phyloP scores from a whole-genome alignment of 495 filamentous ascomycete species.

The Evansstolkia leycettana region DNA sequence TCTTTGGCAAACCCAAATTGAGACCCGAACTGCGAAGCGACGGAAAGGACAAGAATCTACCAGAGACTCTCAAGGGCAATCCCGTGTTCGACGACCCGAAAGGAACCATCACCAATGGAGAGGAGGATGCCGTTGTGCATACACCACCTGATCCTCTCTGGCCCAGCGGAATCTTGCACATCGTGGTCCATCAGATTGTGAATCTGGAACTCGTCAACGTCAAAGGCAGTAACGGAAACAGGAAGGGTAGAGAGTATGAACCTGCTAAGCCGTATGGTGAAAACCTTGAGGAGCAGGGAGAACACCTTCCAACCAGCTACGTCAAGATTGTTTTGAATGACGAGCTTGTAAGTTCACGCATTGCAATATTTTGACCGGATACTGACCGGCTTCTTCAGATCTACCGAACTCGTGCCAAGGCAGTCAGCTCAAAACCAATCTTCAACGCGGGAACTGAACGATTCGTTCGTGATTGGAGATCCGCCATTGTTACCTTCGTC shows the following conservation, averaged over 20 bases:
- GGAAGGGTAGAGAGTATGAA: constrained; percentile 73
- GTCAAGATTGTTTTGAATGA: constrained; percentile 88
- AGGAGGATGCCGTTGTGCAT: constrained; percentile 75
- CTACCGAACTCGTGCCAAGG: constrained; percentile 85
- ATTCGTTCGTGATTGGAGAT: constrained; percentile 92
- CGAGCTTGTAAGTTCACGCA: constrained; percentile 49
- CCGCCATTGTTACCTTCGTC: constrained; percentile 70
- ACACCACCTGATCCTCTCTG: constrained; percentile 90
- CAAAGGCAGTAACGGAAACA: constrained; percentile 43
- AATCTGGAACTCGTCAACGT: constrained; percentile 81
- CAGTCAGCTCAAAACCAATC: constrained; percentile 84
- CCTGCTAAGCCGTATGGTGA: constrained; percentile 83
- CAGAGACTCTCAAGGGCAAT: constrained; percentile 55
- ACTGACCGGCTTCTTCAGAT: constrained; percentile 23
- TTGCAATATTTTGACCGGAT: background rate
- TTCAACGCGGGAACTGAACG: constrained; percentile 93
- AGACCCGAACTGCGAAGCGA: constrained; percentile 71
- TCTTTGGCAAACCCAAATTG: constrained; percentile 80
- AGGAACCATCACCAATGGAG: constrained; percentile 57
- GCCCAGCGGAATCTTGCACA: constrained; percentile 73
- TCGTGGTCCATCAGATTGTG: constrained; percentile 90
- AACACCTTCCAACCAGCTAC: constrained; percentile 73
- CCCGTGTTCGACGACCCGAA: constrained; percentile 80
- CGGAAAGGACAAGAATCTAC: constrained; percentile 69
- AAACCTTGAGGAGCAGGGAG: constrained; percentile 63